Evolutionary conservation across 2,329 filamentous ascomycete genomes (phyloP), one percentile per base, ranked within the genome.

Genomic region (Dichotomopilus funicola): DNA sequence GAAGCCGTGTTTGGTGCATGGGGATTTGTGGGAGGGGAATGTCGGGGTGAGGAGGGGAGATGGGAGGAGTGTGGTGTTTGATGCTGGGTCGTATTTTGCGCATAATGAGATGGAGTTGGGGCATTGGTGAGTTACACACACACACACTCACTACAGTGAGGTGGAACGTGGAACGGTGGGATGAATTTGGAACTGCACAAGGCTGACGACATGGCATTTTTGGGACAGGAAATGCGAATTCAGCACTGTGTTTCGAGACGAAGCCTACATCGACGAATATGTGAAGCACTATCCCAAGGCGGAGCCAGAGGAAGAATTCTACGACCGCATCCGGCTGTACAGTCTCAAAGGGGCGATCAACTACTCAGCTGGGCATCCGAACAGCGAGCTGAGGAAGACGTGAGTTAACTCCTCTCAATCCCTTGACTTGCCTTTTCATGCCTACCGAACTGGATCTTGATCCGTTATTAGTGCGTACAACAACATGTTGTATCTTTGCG

Each of bases 1-100:
- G 9, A 65, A 63, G 38, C 68, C 68, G 1, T 61, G 60, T 33
- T 60, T 74, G 37, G 68, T 73, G 13, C 71, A 74, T 56, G 73
- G 72, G 1, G 70, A 75, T 61, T 62, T 74, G 2, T 76, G 71
- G 72, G 68, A 75, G 49, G 67, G 65, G 2, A 76, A 76, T 57
- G 63, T 66, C 4, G 71, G 71, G 1, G 67, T 66, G 11, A 62
- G 67, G 38, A 54, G 50, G 3, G 52, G 64, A 6, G 73, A 64
- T 0, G 66, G 63, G 1, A 49, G 68, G 0, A 59, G 67, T 10
- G 53, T 69, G 27, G 60, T 75, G 3, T 75, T 73, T 53, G 73
- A 75, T 54, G 65, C 70, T 0, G 69, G 66, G 1, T 65, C 62
- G 0, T 71, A 66, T 50, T 76, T 71, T 55, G 72, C 68, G 0